Percentiles rank a stretch among this genome's conserved stretches.
phyloP scores from a whole-genome alignment of 2,329 filamentous ascomycete species.

The Plectosphaerella plurivora region DNA sequence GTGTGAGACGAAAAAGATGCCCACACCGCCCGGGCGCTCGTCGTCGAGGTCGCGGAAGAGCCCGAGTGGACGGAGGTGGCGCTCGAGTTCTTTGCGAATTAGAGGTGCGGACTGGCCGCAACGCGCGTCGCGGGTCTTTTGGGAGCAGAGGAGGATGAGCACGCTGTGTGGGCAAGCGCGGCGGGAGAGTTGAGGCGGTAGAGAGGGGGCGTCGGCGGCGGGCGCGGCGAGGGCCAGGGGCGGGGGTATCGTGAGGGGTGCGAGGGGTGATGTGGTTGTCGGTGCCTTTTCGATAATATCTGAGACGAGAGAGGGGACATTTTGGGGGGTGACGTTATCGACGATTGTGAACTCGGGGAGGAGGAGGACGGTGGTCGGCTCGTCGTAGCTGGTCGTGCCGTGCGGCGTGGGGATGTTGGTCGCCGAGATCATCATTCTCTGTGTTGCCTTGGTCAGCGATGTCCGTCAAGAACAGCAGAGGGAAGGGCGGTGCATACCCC shows the following conservation, averaged over 20 bases:
- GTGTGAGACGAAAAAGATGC: slow-evolving; percentile 94
- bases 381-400: slow-evolving; percentile 55
- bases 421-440: slow-evolving; percentile 87
- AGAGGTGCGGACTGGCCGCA: slow-evolving; percentile 93
- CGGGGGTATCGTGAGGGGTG: slow-evolving; percentile 18
- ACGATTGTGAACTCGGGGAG: slow-evolving; percentile 81
- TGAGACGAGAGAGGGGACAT: slow-evolving; percentile 67
- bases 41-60: slow-evolving; percentile 86
- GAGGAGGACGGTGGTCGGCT: slow-evolving; percentile 75
- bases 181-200: slow-evolving; percentile 28
- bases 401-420: slow-evolving; percentile 83
- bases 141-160: slow-evolving; percentile 89
- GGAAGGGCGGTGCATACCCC: slow-evolving; percentile 46
- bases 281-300: slow-evolving; percentile 67
- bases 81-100: slow-evolving; percentile 81
- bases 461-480: background rate
- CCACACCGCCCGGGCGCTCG: slow-evolving; percentile 83
- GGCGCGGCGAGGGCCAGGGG: slow-evolving; percentile 28
- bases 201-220: slow-evolving; percentile 20
- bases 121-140: slow-evolving; percentile 88
- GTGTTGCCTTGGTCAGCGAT: background rate
- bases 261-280: slow-evolving; percentile 66
- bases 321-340: slow-evolving; percentile 75
- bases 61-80: slow-evolving; percentile 79
- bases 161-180: slow-evolving; percentile 76